Conservation (phyloP, 2,329 filamentous ascomycete species). For the Calonectria multiphialidica region DNA sequence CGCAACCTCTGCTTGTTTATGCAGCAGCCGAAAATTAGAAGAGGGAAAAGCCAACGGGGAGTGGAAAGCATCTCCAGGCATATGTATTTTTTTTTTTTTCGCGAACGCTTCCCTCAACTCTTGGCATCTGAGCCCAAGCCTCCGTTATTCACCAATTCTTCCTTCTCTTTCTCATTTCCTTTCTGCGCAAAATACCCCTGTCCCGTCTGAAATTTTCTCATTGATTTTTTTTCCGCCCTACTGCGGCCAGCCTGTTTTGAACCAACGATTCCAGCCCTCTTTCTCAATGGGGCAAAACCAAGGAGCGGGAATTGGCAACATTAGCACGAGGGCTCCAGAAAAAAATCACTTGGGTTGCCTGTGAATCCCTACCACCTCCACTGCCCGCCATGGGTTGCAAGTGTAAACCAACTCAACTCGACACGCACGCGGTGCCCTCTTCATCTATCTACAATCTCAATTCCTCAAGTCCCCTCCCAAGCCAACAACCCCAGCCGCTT, state of each 20-base stretch:
- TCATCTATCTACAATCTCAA: slow-evolving; percentile 3
- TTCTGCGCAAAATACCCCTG: slow-evolving; percentile 3
- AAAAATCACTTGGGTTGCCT: slow-evolving; percentile 4
- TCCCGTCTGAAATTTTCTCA: slow-evolving; percentile 18
- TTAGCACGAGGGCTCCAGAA: slow-evolving; percentile 18
- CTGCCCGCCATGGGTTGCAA: slow-evolving; percentile 15
- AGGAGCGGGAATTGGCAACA: slow-evolving; percentile 18
- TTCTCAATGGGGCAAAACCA: slow-evolving; percentile 15
- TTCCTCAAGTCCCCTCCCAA: not conserved
- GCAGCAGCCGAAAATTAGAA: not conserved
- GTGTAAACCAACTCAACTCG: slow-evolving; percentile 22
- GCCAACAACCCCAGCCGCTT: not conserved
- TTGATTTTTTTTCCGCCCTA: slow-evolving; percentile 20
- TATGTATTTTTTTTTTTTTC: not conserved
- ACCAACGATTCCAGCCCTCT: slow-evolving; percentile 22
- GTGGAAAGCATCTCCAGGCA: not conserved
- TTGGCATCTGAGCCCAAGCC: not conserved
- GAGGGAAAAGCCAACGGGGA: not conserved
- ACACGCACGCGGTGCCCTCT: not conserved
- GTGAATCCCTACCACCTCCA: slow-evolving; percentile 12
- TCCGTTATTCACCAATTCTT: not conserved
- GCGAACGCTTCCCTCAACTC: not conserved
- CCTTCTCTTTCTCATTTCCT: slow-evolving; percentile 1
- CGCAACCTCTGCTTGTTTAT: not conserved
- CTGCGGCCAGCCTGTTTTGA: slow-evolving; percentile 25